Evolutionary conservation across 208 protist species (phyloP), one percentile per base, ranked within the genome.

Genomic region (Crithidia acanthocephali): DNA sequence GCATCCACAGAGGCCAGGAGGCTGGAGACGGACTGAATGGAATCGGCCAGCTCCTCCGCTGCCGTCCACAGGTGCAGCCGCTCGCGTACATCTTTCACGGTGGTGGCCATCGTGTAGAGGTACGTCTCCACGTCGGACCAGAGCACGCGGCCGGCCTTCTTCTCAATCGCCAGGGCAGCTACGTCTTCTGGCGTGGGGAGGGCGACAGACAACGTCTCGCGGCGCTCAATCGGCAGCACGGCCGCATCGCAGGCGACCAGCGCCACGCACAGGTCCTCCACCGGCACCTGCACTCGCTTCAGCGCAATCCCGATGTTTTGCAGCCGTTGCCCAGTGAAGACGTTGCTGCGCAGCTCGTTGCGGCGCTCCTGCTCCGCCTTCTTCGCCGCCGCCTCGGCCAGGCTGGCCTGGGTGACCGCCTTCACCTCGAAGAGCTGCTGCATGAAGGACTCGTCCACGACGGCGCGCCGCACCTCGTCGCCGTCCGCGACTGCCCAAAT

Each of bases 251-350:
- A 92, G 13, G 56, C 33, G 32, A 95, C 70, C 8, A 95, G 78
- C 8, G 86, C 90, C 6, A 27, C 58, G 60, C 83, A 88, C 13
- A 88, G 33, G 1, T 77, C 74, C 32, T 81, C 74, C 30, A 85
- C 79, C 20, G 79, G 73, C 45, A 95, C 23, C 37, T 76, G 81
- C 23, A 95, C 57, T 44, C 88, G 84, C 65, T 89, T 90, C 13
- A 95, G 76, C 8, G 79, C 68, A 57, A 95, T 95, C 8, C 70
- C 84, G 23, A 92, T 86, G 68, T 95, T 95, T 74, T 92, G 90
- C 68, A 88, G 62, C 30, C 81, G 83, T 57, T 95, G 90, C 0
- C 51, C 62, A 23, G 74, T 82, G 30, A 91, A 86, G 53, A 82
- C 85, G 58, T 61, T 78, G 60, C 86, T 92, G 65, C 71, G 70